Conservation (phyloP, 2,329 filamentous ascomycete species). For the Nemania sp. region DNA sequence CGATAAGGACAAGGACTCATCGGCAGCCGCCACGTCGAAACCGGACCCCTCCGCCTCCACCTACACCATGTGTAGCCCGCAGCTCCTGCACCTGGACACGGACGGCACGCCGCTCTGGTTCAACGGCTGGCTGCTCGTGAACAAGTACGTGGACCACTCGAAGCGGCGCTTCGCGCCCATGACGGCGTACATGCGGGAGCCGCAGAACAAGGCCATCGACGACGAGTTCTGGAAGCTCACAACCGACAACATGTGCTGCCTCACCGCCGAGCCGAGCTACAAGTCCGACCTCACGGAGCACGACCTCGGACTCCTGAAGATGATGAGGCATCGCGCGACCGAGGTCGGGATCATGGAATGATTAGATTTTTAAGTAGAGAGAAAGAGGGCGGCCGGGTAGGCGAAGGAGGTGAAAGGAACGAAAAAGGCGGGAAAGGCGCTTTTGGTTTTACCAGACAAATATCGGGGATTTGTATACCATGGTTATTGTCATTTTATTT, state of each 20-base stretch:
- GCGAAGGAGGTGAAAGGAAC: neutral
- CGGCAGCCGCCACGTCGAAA: neutral
- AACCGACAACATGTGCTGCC: conserved; percentile 44
- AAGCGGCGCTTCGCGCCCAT: conserved; percentile 44
- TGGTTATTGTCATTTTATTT: no score
- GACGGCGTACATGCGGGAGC: conserved; percentile 42
- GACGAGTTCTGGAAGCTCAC: conserved; percentile 41
- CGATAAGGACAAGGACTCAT: neutral
- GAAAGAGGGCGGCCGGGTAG: neutral
- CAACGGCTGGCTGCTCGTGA: conserved; percentile 50
- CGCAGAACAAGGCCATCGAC: conserved; percentile 26
- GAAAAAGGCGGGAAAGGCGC: no score
- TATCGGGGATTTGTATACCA: no score
- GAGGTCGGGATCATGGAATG: conserved; percentile 16
- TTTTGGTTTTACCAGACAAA: no score
- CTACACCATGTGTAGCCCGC: conserved; percentile 49
- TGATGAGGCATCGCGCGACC: conserved; percentile 38
- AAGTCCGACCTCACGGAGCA: conserved; percentile 32
- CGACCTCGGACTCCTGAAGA: conserved; percentile 37
- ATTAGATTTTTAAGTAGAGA: no score
- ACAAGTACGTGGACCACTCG: conserved; percentile 47
- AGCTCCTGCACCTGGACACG: conserved; percentile 50
- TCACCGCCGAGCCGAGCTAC: conserved; percentile 37
- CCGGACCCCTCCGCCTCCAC: conserved; percentile 42
- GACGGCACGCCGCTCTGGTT: conserved; percentile 51